A percentile compares a stretch with the other conserved stretches of the same genome.
These are phyloP conservation scores for Fagopyrum tataricum DNA, from an alignment of 148 eudicot genomes.

Conservation along the genomic window DNA sequence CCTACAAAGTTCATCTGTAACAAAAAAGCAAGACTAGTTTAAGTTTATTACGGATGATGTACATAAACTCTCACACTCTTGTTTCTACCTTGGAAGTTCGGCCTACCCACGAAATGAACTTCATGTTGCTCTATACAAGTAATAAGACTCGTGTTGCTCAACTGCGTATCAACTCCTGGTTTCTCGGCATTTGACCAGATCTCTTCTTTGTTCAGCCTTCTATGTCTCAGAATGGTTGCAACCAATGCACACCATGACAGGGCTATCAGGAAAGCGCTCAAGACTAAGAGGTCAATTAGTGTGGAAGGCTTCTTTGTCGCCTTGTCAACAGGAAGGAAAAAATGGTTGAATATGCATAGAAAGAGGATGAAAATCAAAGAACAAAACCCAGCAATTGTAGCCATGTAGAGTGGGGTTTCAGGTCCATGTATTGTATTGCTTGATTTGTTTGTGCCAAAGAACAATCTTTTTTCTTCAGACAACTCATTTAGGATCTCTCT, in stretches of 20 bases:
- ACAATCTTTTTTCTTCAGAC: slow-evolving; percentile 23
- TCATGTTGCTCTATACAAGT: slow-evolving; percentile 38
- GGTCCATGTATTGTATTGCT: slow-evolving; percentile 34
- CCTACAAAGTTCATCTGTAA: slow-evolving; percentile 44
- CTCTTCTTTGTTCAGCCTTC: slow-evolving; percentile 23
- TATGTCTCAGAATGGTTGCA: slow-evolving; percentile 36
- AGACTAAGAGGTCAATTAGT: slow-evolving; percentile 34
- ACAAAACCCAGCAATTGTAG: slow-evolving; percentile 32
- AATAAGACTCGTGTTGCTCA: slow-evolving; percentile 22
- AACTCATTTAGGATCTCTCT: slow-evolving; percentile 39
- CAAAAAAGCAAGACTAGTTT: neutral
- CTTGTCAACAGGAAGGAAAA: slow-evolving; percentile 26
- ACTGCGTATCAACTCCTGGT: slow-evolving; percentile 21
- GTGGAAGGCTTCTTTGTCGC: slow-evolving; percentile 40
- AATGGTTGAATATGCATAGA: slow-evolving; percentile 40
- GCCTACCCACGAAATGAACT: slow-evolving; percentile 57
- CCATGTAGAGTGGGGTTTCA: slow-evolving; percentile 33
- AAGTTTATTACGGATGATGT: neutral
- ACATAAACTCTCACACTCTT: neutral
- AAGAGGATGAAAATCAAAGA: slow-evolving; percentile 41
- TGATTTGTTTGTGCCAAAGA: slow-evolving; percentile 23
- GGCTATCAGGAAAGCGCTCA: slow-evolving; percentile 41
- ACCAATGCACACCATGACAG: slow-evolving; percentile 21
- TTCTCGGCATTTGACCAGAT: slow-evolving; percentile 15
- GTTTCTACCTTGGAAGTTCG: slow-evolving; percentile 45